Conservation (phyloP, 768 basidiomycete genomes). For the Leucosporidium yakuticum region DNA sequence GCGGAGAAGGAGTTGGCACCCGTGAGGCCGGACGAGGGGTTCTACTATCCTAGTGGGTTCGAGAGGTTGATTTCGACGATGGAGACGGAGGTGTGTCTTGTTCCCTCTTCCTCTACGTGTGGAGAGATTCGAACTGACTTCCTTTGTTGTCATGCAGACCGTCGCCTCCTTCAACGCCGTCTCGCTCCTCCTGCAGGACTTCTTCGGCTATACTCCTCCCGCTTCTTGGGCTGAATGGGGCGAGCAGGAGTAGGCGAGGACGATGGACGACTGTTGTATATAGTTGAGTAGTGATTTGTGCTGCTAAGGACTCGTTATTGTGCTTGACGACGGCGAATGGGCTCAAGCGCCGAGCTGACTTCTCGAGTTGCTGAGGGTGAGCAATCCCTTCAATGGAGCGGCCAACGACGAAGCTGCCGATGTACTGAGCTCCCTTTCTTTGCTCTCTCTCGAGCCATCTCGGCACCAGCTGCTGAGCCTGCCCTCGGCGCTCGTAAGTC, state of each 20-base stretch:
- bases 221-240: slow-evolving; percentile 37
- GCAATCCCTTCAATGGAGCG: no score
- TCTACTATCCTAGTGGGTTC: slow-evolving; percentile 88
- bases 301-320: background rate
- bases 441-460: no score
- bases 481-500: no score
- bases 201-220: slow-evolving; percentile 27
- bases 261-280: no score
- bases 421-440: no score
- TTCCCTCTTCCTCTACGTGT: background rate
- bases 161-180: slow-evolving; percentile 36
- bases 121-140: background rate
- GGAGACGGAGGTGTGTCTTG: slow-evolving; percentile 70
- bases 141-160: slow-evolving; percentile 16
- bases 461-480: no score
- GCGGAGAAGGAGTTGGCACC: slow-evolving; percentile 56
- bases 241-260: background rate
- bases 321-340: no score
- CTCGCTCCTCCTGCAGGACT: slow-evolving; percentile 30
- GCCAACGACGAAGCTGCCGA: no score
- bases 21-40: slow-evolving; percentile 64
- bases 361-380: no score
- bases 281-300: background rate
- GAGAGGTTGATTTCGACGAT: slow-evolving; percentile 88
- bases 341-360: no score